Evolutionary conservation across 331 rosid genomes (phyloP), one percentile per base, ranked within the genome.

Genomic region (Malus hybrid): DNA sequence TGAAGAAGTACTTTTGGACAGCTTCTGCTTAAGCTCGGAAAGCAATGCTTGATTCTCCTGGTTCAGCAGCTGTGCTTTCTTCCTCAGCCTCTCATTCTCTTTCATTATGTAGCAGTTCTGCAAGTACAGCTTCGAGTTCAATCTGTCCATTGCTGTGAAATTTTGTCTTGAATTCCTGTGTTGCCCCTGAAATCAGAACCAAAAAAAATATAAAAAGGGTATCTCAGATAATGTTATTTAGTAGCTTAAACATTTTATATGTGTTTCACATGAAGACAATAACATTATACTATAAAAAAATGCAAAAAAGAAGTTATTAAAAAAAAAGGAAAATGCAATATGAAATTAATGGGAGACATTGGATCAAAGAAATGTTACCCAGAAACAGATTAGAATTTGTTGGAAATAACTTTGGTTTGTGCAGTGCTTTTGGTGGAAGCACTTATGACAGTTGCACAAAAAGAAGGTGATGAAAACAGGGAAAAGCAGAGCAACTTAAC

Each of bases 101-200:
- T 90, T 85, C 98, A 92, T 86, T 85, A 95, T 95, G 93, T 88
- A 89, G 82, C 96, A 90, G 96, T 95, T 95, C 78, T 95, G 93
- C 84, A 95, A 70, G 81, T 87, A 91, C 81, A 95, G 88, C 86
- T 95, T 90, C 57, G 99, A 92, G 93, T 95, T 95, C 79, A 95
- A 78, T 73, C 96, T 89, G 59, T 95, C 99, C 99, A 95, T 94
- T 48, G 24, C 76, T 73, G 42, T 69, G 61, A 54, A 12, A 15
- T 13, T 54, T 32, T 29, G 15, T 11, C 50, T 11, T 28, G 4
- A 18, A 31, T 48, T 1, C 72, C 69, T 32, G 36, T 42, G 48
- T 44, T 60, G 14, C 70, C 46, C 87, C 91, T 86, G 88, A 79
- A 84, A 78, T 71, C 64, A 64, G 13, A 66, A 76, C 20, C 7